These are phyloP conservation scores for Lizanozyma gosingica DNA, from an alignment of 1,139 yeast species.

Conservation along the genomic window DNA sequence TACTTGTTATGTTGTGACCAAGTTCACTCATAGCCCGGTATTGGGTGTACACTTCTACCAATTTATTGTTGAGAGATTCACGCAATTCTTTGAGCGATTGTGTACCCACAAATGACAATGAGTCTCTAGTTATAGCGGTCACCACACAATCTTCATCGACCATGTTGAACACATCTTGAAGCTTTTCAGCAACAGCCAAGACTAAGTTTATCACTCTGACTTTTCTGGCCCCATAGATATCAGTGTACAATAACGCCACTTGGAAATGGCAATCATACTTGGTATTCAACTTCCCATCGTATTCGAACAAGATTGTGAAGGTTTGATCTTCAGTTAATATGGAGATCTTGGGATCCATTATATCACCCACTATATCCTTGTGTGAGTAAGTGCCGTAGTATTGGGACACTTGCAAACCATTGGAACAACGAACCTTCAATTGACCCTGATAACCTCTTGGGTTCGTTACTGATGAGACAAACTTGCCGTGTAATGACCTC, in stretches of 20 bases:
- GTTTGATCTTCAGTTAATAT: constrained; percentile 56
- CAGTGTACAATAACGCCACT: constrained; percentile 81
- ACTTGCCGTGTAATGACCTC: constrained; percentile 50
- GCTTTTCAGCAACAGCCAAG: constrained; percentile 71
- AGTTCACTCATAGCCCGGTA: constrained; percentile 54
- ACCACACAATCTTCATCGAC: constrained; percentile 79
- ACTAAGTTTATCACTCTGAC: constrained; percentile 78
- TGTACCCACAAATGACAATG: constrained; percentile 51
- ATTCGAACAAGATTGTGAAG: constrained; percentile 61
- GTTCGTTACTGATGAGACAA: constrained; percentile 38
- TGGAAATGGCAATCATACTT: constrained; percentile 84
- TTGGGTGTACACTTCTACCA: constrained; percentile 68
- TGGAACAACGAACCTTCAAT: constrained; percentile 79
- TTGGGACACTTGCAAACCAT: constrained; percentile 76
- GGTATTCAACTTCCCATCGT: constrained; percentile 69
- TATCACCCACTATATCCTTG: constrained; percentile 14
- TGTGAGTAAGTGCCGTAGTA: constrained; percentile 52
- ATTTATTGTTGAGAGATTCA: constrained; percentile 51
- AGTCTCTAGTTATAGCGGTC: constrained; percentile 66
- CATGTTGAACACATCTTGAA: constrained; percentile 67
- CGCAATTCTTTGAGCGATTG: constrained; percentile 57
- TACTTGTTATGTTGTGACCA: constrained; percentile 36
- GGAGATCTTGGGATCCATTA: constrained; percentile 64
- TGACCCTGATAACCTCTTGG: constrained; percentile 71
- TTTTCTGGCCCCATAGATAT: constrained; percentile 63